A percentile compares a stretch with the other conserved stretches of the same genome.
These are phyloP conservation scores for Ceratocystis cacaofunesta DNA, from an alignment of 2,329 filamentous ascomycete species.

Conservation along the genomic window DNA sequence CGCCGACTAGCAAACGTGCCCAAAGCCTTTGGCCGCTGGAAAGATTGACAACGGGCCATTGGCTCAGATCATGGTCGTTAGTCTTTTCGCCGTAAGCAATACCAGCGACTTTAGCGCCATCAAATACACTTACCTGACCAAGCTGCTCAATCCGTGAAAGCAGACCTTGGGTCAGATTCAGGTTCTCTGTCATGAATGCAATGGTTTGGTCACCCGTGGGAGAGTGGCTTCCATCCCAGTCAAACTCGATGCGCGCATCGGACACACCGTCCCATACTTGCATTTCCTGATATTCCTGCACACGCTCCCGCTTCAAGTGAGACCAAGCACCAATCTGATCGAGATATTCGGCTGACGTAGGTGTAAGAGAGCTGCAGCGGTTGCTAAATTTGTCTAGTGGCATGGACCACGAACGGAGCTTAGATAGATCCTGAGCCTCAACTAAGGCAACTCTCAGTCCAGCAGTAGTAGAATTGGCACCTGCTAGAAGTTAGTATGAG, in stretches of 20 bases:
- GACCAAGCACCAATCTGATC: slow-evolving; percentile 73
- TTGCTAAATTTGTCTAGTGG: slow-evolving; percentile 66
- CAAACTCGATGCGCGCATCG: slow-evolving; percentile 76
- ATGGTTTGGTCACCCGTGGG: slow-evolving; percentile 40
- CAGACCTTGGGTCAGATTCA: slow-evolving; percentile 70
- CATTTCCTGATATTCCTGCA: slow-evolving; percentile 90
- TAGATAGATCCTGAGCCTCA: slow-evolving; percentile 72
- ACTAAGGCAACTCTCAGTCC: slow-evolving; percentile 74
- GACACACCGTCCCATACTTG: slow-evolving; percentile 95
- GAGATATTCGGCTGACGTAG: slow-evolving; percentile 70
- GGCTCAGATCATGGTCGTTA: slow-evolving; percentile 58
- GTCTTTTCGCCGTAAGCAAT: slow-evolving; percentile 60
- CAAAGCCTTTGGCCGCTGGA: slow-evolving; percentile 52
- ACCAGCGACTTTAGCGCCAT: slow-evolving; percentile 61
- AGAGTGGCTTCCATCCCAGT: slow-evolving; percentile 36
- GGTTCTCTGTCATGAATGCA: slow-evolving; percentile 93
- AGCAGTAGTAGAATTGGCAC: slow-evolving; percentile 59
- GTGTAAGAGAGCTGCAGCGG: slow-evolving; percentile 87
- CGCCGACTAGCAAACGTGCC: slow-evolving; percentile 76
- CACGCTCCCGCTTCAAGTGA: slow-evolving; percentile 54
- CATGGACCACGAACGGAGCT: slow-evolving; percentile 50
- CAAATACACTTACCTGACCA: slow-evolving; percentile 54
- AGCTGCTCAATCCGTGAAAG: slow-evolving; percentile 57
- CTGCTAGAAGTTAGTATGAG: slow-evolving; percentile 29
- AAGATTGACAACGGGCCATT: slow-evolving; percentile 75